Evolutionary conservation across 768 basidiomycete genomes (phyloP).

Genomic region (Xerocomus spinulosus): DNA sequence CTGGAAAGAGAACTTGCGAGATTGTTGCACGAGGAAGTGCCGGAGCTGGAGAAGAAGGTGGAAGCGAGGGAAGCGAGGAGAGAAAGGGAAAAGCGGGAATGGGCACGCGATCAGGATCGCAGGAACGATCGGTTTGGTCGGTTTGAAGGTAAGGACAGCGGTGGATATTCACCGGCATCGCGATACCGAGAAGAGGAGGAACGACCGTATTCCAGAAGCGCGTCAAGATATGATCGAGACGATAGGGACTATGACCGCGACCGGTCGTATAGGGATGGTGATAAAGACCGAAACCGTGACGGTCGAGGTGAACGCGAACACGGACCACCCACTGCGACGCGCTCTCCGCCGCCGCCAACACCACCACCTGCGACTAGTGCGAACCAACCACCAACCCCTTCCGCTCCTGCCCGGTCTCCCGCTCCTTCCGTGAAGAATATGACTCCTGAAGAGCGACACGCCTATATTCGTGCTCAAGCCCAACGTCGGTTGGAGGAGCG

Average conservation of each 20-base stretch:
- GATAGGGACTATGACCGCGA: constrained; percentile 37
- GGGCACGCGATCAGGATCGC: constrained; percentile 73
- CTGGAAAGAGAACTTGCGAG: constrained; percentile 84
- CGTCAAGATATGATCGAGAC: constrained; percentile 31
- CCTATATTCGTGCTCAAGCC: constrained; percentile 74
- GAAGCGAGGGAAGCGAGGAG: constrained; percentile 72
- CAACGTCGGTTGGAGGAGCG: constrained; percentile 79
- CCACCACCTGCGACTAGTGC: constrained; percentile 37
- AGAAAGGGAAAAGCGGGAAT: constrained; percentile 74
- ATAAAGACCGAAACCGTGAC: constrained; percentile 13
- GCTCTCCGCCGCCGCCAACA: constrained; percentile 47
- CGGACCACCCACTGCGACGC: constrained; percentile 34
- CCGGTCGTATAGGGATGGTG: constrained; percentile 30
- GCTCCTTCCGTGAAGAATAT: constrained; percentile 64
- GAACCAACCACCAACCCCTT: constrained; percentile 44
- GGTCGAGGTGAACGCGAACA: constrained; percentile 34
- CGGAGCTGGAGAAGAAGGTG: constrained; percentile 83
- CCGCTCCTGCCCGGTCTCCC: constrained; percentile 55
- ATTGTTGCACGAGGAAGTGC: constrained; percentile 87
- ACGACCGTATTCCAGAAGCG: constrained; percentile 48
- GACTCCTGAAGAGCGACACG: constrained; percentile 79
- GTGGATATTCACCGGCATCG: constrained; percentile 31
- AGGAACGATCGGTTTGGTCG: constrained; percentile 78
- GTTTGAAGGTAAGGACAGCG: constrained; percentile 46
- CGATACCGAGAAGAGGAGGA: constrained; percentile 44